Percentiles rank a stretch among this genome's conserved stretches.
Conservation (phyloP, 768 basidiomycete genomes). For the Amanita thiersii region DNA sequence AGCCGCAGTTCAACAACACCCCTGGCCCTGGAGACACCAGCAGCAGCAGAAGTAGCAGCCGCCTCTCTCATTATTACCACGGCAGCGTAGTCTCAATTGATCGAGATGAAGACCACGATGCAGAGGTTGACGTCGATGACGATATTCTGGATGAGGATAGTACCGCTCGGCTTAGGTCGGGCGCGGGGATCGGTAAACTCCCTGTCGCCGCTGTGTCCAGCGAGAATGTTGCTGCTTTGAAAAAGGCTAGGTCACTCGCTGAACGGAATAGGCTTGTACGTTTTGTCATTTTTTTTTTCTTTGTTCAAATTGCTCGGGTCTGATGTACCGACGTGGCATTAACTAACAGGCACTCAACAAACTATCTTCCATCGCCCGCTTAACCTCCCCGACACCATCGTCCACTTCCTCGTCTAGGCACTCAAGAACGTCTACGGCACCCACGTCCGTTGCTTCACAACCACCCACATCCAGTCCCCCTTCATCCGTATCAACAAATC, state of each 20-base stretch:
- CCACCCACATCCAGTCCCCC: conserved; percentile 23
- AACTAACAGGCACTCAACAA: conserved; percentile 54
- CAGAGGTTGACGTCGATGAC: conserved; percentile 34
- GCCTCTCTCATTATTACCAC: conserved; percentile 12
- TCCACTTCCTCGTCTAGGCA: conserved; percentile 18
- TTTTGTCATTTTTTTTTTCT: conserved; percentile 12
- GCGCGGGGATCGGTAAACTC: conserved; percentile 21
- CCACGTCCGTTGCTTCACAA: conserved; percentile 16
- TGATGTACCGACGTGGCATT: neutral
- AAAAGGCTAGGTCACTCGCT: conserved; percentile 62
- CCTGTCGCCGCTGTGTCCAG: conserved; percentile 23
- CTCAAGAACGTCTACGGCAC: neutral
- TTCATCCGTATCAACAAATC: conserved; percentile 18
- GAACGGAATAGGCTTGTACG: conserved; percentile 70
- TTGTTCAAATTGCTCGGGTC: conserved; percentile 9
- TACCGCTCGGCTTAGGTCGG: conserved; percentile 43
- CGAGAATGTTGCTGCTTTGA: conserved; percentile 52
- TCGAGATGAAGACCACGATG: conserved; percentile 36
- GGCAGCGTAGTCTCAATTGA: conserved; percentile 19
- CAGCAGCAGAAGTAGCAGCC: conserved; percentile 17
- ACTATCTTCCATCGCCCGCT: conserved; percentile 48
- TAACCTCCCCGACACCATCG: conserved; percentile 47
- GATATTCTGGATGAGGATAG: conserved; percentile 52
- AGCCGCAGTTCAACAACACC: neutral
- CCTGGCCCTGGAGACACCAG: conserved; percentile 5